phyloP scores from a whole-genome alignment of 257 asterid genomes.

The Handroanthus guayacan region DNA sequence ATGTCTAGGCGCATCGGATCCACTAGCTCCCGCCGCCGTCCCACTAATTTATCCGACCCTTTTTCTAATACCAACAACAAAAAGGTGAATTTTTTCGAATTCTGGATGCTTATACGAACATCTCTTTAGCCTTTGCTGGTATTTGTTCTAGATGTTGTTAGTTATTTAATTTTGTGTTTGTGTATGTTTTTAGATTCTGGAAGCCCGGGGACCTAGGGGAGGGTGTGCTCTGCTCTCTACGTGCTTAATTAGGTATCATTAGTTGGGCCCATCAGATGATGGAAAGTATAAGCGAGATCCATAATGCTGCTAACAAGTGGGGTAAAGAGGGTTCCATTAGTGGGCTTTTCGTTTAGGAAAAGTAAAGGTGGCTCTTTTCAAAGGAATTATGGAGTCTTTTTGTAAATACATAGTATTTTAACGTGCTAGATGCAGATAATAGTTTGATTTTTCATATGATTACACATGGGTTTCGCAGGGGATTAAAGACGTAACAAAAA shows the following conservation, averaged over 20 bases:
- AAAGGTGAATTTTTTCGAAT: conserved; percentile 38
- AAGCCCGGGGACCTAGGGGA: not conserved
- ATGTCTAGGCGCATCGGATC: conserved; percentile 79
- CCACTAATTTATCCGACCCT: conserved; percentile 49
- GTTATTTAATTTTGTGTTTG: not conserved
- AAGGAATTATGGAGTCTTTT: not conserved
- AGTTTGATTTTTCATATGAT: conserved; percentile 17
- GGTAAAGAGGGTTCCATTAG: not conserved
- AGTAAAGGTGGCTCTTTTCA: conserved; percentile 26
- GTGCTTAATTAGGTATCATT: not conserved
- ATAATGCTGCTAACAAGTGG: conserved; percentile 31
- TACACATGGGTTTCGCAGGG: not conserved
- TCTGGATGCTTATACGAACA: not conserved
- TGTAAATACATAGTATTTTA: not conserved
- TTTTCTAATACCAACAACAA: conserved; percentile 45
- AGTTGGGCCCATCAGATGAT: not conserved
- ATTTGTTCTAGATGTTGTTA: not conserved
- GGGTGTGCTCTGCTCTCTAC: too few species aligned
- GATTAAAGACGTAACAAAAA: not conserved
- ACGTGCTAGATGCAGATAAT: conserved; percentile 18
- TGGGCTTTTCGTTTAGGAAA: conserved; percentile 12
- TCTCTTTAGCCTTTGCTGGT: conserved; percentile 24
- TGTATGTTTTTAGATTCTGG: not conserved
- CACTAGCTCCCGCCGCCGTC: conserved; percentile 72
- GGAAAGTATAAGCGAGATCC: not conserved